Base-by-base conservation (phyloP, 2,329 filamentous ascomycete species). In the Aureobasidium zeae region DNA sequence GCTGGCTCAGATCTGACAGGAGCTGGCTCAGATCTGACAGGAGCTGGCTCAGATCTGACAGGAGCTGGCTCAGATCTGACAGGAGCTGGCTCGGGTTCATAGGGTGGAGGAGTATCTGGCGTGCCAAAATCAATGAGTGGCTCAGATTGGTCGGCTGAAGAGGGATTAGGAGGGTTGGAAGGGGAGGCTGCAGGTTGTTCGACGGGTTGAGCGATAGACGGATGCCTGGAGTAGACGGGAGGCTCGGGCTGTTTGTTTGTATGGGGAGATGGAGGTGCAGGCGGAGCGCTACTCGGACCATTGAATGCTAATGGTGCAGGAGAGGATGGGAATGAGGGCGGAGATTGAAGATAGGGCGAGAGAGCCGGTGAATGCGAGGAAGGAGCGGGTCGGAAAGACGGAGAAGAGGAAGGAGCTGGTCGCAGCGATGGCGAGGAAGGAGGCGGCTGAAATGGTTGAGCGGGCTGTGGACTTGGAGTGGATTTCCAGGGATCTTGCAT, bases 1-100 rank as follows among this genome's bases (percentile, higher is more conserved):
- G 58, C 17, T 13, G n/a, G 24, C 22, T 24, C 58, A 44, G 60
- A 59, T 12, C 56, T 24, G 7, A 61, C 57, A 11, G 57, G 45
- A 15, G 54, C 49, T 28, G 63, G 58, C 25, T 52, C 30, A n/a
- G n/a, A n/a, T n/a, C n/a, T 25, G 20, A 11, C 11, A 4, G 37
- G 26, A 7, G 31, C 28, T 3, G 20, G 7, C 7, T 10, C 46
- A 8, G 42, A 57, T 34, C 52, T 57, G 12, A 57, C 57, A n/a
- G 62, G 61, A 17, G 58, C 17, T 13, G n/a, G 24, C 22, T 24
- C 58, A 44, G 60, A 59, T 12, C 56, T 24, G 7, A 61, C 57
- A 11, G 57, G 45, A 15, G 54, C 49, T 28, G 63, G 58, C 25
- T 52, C 30, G n/a, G n/a, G n/a, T n/a, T n/a, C n/a, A n/a, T n/a